Percentiles rank a stretch among this genome's conserved stretches.
These are phyloP conservation scores for Calonectria naviculata DNA, from an alignment of 2,329 filamentous ascomycete species.

Conservation along the genomic window DNA sequence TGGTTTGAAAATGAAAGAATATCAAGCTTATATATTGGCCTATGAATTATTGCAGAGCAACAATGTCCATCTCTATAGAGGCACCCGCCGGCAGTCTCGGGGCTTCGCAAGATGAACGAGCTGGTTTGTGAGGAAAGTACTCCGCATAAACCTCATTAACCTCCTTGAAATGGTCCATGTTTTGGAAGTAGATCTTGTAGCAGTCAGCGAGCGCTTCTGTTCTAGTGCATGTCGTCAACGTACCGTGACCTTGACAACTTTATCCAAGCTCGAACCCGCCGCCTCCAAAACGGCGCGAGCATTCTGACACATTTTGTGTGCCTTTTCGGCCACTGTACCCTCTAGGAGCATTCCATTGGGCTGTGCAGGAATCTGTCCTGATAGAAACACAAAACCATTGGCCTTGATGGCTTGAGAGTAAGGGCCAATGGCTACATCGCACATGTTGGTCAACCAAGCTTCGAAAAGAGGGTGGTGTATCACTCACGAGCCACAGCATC, in stretches of 20 bases:
- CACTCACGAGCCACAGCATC: constrained; percentile 24
- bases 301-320: constrained; percentile 54
- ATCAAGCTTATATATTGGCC: neutral
- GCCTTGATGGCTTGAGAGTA: constrained; percentile 35
- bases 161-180: constrained; percentile 26
- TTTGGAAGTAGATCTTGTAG: constrained; percentile 20
- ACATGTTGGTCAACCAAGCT: neutral
- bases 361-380: constrained; percentile 76
- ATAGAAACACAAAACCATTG: constrained; percentile 71
- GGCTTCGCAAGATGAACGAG: constrained; percentile 22
- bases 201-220: neutral
- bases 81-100: constrained; percentile 25
- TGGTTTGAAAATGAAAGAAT: too few relatives aligned
- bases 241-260: constrained; percentile 73
- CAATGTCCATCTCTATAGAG: constrained; percentile 28
- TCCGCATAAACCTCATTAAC: constrained; percentile 29
- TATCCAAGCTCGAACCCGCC: constrained; percentile 70
- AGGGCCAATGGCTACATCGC: neutral
- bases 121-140: constrained; percentile 32
- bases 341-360: constrained; percentile 66
- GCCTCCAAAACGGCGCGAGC: constrained; percentile 75
- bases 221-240: neutral
- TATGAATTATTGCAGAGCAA: constrained; percentile 10
- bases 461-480: neutral
- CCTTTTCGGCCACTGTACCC: constrained; percentile 62